Evolutionary conservation across 2,329 filamentous ascomycete genomes (phyloP).

Genomic region (Arthrocladium fulminans): DNA sequence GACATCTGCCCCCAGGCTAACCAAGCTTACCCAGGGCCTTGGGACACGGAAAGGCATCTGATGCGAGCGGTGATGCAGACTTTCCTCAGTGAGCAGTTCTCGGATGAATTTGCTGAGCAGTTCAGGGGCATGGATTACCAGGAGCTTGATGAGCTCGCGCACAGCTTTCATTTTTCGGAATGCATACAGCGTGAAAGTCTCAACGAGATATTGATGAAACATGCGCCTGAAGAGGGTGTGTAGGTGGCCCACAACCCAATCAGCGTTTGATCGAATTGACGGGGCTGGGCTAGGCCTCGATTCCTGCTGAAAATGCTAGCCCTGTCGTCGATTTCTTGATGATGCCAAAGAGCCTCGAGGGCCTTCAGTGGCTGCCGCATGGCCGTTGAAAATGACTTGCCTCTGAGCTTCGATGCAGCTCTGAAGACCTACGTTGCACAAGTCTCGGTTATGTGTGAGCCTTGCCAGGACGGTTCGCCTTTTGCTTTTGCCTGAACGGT

Average conservation of each 20-base stretch:
- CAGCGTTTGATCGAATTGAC: too few relatives aligned
- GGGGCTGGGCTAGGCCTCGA: too few relatives aligned
- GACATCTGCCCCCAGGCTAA: slow-evolving; percentile 35
- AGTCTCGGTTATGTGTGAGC: neutral
- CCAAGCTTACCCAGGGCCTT: slow-evolving; percentile 40
- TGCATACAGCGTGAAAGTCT: slow-evolving; percentile 45
- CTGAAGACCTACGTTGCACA: too few relatives aligned
- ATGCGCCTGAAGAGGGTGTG: slow-evolving; percentile 26
- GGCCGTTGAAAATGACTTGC: too few relatives aligned
- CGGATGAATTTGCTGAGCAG: slow-evolving; percentile 47
- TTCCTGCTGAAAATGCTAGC: too few relatives aligned
- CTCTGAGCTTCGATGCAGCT: too few relatives aligned
- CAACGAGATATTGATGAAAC: slow-evolving; percentile 42
- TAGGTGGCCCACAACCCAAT: too few relatives aligned
- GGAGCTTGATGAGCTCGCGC: slow-evolving; percentile 47
- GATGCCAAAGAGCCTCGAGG: too few relatives aligned
- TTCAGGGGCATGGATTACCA: slow-evolving; percentile 44
- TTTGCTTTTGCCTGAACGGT: too few relatives aligned
- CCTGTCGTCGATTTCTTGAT: too few relatives aligned
- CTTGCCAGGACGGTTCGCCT: neutral
- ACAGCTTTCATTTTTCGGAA: slow-evolving; percentile 47
- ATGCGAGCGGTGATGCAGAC: slow-evolving; percentile 39
- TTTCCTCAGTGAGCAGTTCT: slow-evolving; percentile 43
- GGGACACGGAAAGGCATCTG: slow-evolving; percentile 45
- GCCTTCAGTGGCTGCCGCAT: too few relatives aligned